Base-by-base conservation (phyloP, 129 eudicot genomes). In the Escallonia rubra region DNA sequence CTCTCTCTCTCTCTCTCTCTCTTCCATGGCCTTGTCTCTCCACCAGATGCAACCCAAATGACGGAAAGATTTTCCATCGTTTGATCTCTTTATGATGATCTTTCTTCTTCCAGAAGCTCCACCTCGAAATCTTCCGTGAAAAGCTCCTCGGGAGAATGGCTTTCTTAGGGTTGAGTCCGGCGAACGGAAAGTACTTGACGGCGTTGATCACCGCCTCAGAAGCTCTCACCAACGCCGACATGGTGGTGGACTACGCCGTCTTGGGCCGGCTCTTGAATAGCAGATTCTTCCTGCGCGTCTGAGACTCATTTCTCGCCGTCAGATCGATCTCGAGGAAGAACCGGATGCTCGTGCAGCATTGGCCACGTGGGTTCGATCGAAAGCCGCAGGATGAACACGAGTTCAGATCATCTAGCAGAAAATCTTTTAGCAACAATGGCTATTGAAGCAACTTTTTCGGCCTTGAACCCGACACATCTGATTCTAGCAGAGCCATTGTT, bases 341-440 rank as follows among this genome's bases (percentile, higher is more conserved):
- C 40, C 83, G 83, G 4, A 86, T 87, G 67, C 86, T 76, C 34
- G 84, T 76, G 80, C 91, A 86, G 66, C 98, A 92, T 70, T 79
- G 89, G 3, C 77, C 69, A 38, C 98, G 86, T 1, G 96, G 91
- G 64, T 79, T 84, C 2, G 95, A 88, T 10, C 80, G 77, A 80
- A 92, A 92, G 41, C 98, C 96, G 55, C 68, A 86, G 51, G 98
- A 88, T 34, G 98, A 92, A 65, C 95, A 88, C 0, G 98, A 92
- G 71, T 91, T 84, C 38, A 92, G 57, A 70, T 92, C 98, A 69
- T 92, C 98, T 13, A 84, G 57, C 23, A 92, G 79, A 56, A 72
- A 74, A 68, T 92, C 98, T 60, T 82, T 88, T n/a, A 92, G 86
- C 84, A 83, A 5, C 38, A 67, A 65, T 45, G 92, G 81, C 41